Evolutionary conservation across 495 filamentous ascomycete genomes (phyloP).

Genomic region (Penicillium daleae): DNA sequence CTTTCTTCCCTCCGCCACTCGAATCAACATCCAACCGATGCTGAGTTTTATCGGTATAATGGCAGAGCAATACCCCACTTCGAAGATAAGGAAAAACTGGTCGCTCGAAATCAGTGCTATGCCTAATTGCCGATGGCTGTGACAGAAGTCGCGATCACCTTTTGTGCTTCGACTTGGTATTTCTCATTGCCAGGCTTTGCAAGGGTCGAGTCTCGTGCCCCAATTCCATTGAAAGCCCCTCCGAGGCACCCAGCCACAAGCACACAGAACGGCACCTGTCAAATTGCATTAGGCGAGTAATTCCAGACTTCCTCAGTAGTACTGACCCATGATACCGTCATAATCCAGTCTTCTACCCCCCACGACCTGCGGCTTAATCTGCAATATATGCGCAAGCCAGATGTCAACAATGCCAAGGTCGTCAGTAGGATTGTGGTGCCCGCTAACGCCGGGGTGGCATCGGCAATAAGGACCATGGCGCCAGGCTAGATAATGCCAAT

Average conservation of each 20-base stretch:
- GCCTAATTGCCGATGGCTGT: neutral
- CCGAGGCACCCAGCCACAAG: neutral
- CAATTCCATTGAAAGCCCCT: neutral
- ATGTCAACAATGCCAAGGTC: neutral
- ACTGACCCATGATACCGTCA: neutral
- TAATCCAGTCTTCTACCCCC: neutral
- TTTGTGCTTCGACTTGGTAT: neutral
- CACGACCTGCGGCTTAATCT: neutral
- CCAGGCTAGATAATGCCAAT: too few relatives aligned
- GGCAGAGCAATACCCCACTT: constrained; percentile 33
- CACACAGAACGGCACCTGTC: neutral
- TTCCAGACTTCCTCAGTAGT: too few relatives aligned
- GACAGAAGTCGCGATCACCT: neutral
- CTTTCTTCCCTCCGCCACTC: constrained; percentile 25
- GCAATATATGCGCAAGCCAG: neutral
- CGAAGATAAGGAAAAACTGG: constrained; percentile 20
- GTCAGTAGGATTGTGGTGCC: neutral
- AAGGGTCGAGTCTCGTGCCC: neutral
- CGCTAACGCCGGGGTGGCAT: neutral
- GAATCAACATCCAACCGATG: constrained; percentile 35
- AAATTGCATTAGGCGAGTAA: neutral
- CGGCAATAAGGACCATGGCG: neutral
- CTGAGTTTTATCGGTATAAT: constrained; percentile 38
- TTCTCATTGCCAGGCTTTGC: neutral
- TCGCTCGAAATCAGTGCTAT: neutral